Conservation (phyloP, 2,329 filamentous ascomycete genomes). For the Fusarium albidum region DNA sequence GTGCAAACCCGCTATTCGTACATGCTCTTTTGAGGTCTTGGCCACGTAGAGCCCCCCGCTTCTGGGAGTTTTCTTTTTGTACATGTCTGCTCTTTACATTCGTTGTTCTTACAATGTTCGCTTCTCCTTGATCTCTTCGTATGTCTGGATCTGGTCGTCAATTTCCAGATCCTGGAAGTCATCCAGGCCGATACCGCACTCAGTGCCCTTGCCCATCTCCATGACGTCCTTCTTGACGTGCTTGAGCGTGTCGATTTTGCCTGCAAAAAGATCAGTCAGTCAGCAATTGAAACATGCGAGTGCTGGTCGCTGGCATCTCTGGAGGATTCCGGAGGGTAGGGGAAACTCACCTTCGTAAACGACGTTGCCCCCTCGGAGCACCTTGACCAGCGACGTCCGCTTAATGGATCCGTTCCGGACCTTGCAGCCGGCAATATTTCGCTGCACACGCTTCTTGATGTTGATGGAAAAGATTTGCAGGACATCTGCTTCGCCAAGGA, state of each 20-base stretch:
- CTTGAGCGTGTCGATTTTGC: conserved; percentile 81
- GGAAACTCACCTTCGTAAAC: conserved; percentile 80
- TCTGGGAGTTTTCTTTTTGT: conserved; percentile 17
- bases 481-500: conserved; percentile 89
- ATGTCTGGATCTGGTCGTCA: conserved; percentile 88
- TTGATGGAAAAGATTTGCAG: conserved; percentile 86
- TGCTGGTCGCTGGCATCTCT: too few species aligned
- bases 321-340: not conserved
- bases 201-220: conserved; percentile 91
- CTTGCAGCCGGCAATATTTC: conserved; percentile 86
- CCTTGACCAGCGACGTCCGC: conserved; percentile 70
- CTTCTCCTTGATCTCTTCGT: conserved; percentile 81
- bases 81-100: conserved; percentile 14
- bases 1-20: conserved; percentile 20
- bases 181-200: conserved; percentile 90
- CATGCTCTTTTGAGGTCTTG: conserved; percentile 4
- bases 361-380: conserved; percentile 74
- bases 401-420: conserved; percentile 81
- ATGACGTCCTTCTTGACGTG: conserved; percentile 90
- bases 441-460: conserved; percentile 72
- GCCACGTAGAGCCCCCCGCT: conserved; percentile 1
- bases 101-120: conserved; percentile 57
- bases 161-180: conserved; percentile 79
- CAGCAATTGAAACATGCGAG: not conserved
- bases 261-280: conserved; percentile 53